These are phyloP conservation scores for Sarocladium brachiariae DNA, from an alignment of 2,329 filamentous ascomycete species.

Conservation along the genomic window DNA sequence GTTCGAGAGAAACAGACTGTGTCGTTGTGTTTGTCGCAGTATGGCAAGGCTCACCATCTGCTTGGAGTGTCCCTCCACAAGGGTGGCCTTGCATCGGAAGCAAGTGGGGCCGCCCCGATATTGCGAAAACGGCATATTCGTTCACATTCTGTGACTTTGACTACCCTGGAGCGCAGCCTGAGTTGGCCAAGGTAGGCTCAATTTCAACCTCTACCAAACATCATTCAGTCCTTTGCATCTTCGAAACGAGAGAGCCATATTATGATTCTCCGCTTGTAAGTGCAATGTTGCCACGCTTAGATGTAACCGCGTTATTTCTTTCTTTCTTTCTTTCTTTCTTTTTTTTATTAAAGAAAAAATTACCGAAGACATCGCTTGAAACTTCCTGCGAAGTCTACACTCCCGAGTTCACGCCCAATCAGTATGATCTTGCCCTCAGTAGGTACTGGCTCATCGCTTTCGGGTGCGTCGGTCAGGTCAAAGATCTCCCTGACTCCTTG, in stretches of 20 bases:
- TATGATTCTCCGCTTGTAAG: no score
- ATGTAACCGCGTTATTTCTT: no score
- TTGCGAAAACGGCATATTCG: background rate
- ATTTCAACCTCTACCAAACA: no score
- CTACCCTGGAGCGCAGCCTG: background rate
- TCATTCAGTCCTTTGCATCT: no score
- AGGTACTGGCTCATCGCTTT: constrained; percentile 21
- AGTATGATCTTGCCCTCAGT: constrained; percentile 53
- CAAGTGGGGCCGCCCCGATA: constrained; percentile 34
- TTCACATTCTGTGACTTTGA: background rate
- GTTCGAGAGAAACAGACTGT: background rate
- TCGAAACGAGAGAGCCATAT: no score
- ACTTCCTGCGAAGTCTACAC: constrained; percentile 45
- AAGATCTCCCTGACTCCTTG: constrained; percentile 93
- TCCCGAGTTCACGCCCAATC: constrained; percentile 51
- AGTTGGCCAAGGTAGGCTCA: no score
- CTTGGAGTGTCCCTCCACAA: constrained; percentile 5
- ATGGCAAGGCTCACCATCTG: background rate
- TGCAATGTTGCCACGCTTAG: no score
- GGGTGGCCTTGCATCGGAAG: constrained; percentile 8
- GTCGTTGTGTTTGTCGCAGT: constrained; percentile 4
- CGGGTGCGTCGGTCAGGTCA: constrained; percentile 67
- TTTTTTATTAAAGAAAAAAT: no score
- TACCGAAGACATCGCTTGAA: constrained; percentile 19
- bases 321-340: no score